A percentile compares a stretch with the other conserved stretches of the same genome.
phyloP scores from a whole-genome alignment of 148 eudicot genomes.

The Mesembryanthemum crystallinum region DNA sequence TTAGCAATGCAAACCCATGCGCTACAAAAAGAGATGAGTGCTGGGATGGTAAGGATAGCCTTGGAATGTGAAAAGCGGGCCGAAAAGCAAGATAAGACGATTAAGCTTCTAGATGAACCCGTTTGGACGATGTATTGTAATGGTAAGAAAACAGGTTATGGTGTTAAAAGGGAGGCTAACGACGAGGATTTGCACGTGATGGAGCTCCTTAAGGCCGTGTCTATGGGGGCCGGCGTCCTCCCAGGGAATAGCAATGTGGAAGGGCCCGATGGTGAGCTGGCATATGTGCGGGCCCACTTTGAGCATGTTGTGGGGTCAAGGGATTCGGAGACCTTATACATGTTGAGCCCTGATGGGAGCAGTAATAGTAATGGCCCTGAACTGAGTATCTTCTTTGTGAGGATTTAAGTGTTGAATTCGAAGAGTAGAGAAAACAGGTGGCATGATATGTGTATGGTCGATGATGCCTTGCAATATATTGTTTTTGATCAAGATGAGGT shows the following conservation, averaged over 20 bases:
- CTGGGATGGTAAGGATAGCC: slow-evolving; percentile 67
- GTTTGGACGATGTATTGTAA: slow-evolving; percentile 70
- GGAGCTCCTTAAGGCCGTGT: slow-evolving; percentile 59
- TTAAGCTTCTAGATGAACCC: slow-evolving; percentile 53
- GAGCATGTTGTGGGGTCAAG: slow-evolving; percentile 68
- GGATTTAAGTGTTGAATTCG: slow-evolving; percentile 31
- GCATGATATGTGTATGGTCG: no score
- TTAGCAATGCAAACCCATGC: slow-evolving; percentile 58
- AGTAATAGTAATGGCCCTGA: slow-evolving; percentile 49
- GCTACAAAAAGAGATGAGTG: slow-evolving; percentile 56
- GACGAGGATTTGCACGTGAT: slow-evolving; percentile 68
- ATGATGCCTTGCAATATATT: no score
- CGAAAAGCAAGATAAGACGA: slow-evolving; percentile 27
- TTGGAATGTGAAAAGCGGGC: slow-evolving; percentile 66
- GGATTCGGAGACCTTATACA: slow-evolving; percentile 73
- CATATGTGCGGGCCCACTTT: slow-evolving; percentile 69
- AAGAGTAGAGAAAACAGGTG: no score
- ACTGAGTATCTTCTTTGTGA: slow-evolving; percentile 71
- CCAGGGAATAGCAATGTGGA: slow-evolving; percentile 49
- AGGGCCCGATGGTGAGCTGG: slow-evolving; percentile 62
- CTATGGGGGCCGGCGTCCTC: slow-evolving; percentile 80
- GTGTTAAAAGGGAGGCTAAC: slow-evolving; percentile 53
- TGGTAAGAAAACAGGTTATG: slow-evolving; percentile 67
- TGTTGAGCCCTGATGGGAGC: slow-evolving; percentile 72
- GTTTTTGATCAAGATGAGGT: no score